These are phyloP conservation scores for Echinosophora koreensis DNA, from an alignment of 306 rosid genomes.

Conservation along the genomic window DNA sequence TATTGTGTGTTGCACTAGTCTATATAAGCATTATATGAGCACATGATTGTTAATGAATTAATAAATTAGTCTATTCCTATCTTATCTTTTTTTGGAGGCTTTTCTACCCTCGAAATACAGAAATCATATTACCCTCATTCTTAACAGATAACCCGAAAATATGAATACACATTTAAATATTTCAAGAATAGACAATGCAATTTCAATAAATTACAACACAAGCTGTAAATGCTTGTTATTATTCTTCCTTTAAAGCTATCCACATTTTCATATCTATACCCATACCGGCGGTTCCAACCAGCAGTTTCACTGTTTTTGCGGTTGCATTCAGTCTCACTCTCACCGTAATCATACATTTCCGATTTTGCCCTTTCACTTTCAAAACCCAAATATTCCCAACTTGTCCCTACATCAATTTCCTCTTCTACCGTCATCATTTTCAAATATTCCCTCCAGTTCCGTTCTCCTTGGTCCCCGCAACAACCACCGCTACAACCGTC, in stretches of 20 bases:
- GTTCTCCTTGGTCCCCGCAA: slow-evolving; percentile 30
- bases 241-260: slow-evolving; percentile 1
- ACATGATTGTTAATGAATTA: no score
- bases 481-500: slow-evolving; percentile 10
- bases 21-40: no score
- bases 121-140: no score
- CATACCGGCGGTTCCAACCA: slow-evolving; percentile 42
- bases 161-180: slow-evolving; percentile 15
- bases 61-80: no score
- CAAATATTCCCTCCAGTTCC: slow-evolving; percentile 35
- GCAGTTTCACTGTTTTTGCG: slow-evolving; percentile 19
- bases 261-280: slow-evolving; percentile 26
- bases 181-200: slow-evolving; percentile 14
- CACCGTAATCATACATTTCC: slow-evolving; percentile 28
- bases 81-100: no score
- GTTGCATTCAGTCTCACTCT: background rate
- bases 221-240: slow-evolving; percentile 1
- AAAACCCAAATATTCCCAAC: slow-evolving; percentile 19
- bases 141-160: background rate
- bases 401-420: background rate
- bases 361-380: slow-evolving; percentile 9
- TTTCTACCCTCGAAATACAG: no score
- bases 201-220: slow-evolving; percentile 31
- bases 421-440: slow-evolving; percentile 8
- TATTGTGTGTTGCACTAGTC: no score